Conservation (phyloP, 257 asterid genomes). For the Orobanche coerulescens region DNA sequence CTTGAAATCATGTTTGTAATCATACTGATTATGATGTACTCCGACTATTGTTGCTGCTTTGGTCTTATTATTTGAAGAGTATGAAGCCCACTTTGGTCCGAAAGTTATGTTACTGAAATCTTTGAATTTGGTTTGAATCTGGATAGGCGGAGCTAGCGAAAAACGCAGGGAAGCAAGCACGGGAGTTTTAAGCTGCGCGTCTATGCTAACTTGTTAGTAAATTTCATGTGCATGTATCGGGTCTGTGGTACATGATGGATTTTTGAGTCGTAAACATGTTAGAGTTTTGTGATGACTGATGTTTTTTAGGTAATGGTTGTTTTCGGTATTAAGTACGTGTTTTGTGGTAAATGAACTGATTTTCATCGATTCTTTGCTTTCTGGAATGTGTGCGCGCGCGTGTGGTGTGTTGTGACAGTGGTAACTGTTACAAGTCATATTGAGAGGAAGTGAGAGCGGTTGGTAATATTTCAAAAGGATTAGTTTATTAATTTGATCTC, state of each 20-base stretch:
- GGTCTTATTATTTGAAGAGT: neutral
- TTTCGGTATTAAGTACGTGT: too few relatives aligned
- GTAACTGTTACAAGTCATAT: too few relatives aligned
- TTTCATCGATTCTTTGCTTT: too few relatives aligned
- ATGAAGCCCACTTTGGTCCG: neutral
- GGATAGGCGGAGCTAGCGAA: slow-evolving; percentile 38
- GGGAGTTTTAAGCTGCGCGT: slow-evolving; percentile 26
- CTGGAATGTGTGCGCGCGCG: too few relatives aligned
- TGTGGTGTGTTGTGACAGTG: too few relatives aligned
- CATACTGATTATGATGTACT: neutral
- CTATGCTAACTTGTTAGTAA: neutral
- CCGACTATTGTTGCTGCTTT: neutral
- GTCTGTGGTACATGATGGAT: neutral
- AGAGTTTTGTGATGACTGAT: neutral
- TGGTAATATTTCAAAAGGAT: too few relatives aligned
- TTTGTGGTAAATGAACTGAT: too few relatives aligned
- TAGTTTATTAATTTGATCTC: too few relatives aligned
- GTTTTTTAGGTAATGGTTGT: too few relatives aligned
- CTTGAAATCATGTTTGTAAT: neutral
- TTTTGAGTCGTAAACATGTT: neutral
- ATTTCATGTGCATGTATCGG: neutral
- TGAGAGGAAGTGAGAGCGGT: too few relatives aligned
- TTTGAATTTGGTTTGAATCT: neutral
- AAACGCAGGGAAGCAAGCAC: slow-evolving; percentile 24
- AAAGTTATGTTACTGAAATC: neutral